Conservation (phyloP, 176 grass and related monocot genomes). For the Eleusine coracana region DNA sequence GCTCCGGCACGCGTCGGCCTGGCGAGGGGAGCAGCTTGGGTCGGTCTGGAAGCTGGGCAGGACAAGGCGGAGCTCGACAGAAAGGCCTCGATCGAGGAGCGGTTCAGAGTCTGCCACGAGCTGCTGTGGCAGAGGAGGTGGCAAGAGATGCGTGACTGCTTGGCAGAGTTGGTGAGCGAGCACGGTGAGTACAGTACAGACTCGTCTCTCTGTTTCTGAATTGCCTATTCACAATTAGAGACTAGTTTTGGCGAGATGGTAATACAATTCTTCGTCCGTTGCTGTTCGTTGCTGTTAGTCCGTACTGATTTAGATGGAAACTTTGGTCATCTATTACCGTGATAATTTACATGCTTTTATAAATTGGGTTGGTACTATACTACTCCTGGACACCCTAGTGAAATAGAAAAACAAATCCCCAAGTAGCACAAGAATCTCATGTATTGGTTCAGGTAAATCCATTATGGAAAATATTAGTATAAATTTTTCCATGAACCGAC, state of each 20-base stretch:
- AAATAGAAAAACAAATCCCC: too few relatives aligned
- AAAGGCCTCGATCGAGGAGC: constrained; percentile 13
- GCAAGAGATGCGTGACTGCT: constrained; percentile 50
- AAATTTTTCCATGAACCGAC: too few relatives aligned
- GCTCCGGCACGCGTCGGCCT: background rate
- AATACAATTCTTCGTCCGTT: constrained; percentile 17
- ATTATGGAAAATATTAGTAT: too few relatives aligned
- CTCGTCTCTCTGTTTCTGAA: background rate
- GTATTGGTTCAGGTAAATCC: too few relatives aligned
- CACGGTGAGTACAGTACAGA: constrained; percentile 49
- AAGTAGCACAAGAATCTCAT: too few relatives aligned
- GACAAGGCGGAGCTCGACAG: constrained; percentile 6
- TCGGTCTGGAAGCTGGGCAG: background rate
- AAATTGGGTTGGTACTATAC: too few relatives aligned
- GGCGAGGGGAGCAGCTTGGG: background rate
- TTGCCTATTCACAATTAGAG: background rate
- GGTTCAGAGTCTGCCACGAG: constrained; percentile 52
- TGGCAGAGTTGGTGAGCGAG: constrained; percentile 57
- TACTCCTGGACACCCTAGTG: too few relatives aligned
- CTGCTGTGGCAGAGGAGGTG: constrained; percentile 62
- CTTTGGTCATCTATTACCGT: background rate
- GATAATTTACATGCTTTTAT: background rate
- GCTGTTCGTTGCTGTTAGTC: background rate
- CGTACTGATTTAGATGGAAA: background rate
- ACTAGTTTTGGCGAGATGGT: background rate